A percentile compares a stretch with the other conserved stretches of the same genome.
These are phyloP conservation scores for Themeda triandra DNA, from an alignment of 176 grass and related monocot species.

Conservation along the genomic window DNA sequence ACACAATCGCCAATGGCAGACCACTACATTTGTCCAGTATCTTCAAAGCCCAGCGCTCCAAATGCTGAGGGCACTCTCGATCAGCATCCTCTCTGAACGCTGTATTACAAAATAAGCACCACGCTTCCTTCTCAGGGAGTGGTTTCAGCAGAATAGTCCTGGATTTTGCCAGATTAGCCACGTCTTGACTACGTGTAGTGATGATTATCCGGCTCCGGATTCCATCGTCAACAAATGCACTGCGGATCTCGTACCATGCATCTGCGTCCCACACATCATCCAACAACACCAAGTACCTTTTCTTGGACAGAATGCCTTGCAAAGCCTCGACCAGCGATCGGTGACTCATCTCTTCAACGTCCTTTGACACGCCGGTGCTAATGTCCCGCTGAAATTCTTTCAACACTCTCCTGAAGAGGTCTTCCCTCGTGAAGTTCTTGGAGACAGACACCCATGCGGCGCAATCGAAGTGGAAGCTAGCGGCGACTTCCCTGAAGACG, in stretches of 20 bases:
- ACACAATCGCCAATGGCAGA: constrained; percentile 49
- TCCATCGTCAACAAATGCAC: constrained; percentile 4
- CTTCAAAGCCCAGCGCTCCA: background rate
- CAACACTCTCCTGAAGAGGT: constrained; percentile 19
- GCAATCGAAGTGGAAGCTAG: constrained; percentile 22
- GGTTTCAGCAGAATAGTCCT: constrained; percentile 1
- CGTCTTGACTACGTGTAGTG: constrained; percentile 32
- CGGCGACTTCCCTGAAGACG: constrained; percentile 8
- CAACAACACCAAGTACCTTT: constrained; percentile 31
- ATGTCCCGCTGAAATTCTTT: constrained; percentile 14
- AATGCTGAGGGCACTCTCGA: background rate
- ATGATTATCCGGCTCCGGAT: constrained; percentile 25
- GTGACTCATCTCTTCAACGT: constrained; percentile 15
- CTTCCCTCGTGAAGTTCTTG: constrained; percentile 4
- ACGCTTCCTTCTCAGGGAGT: constrained; percentile 10
- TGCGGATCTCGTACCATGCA: constrained; percentile 11
- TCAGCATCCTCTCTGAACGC: background rate
- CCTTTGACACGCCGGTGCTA: background rate
- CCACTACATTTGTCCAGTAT: constrained; percentile 42
- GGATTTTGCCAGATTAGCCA: constrained; percentile 19
- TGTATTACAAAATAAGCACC: constrained; percentile 27
- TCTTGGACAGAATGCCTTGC: constrained; percentile 12
- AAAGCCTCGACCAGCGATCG: background rate
- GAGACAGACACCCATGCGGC: constrained; percentile 46
- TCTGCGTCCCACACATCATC: constrained; percentile 42